These are phyloP conservation scores for Hyphodiscus sp. DNA, from an alignment of 2,329 filamentous ascomycete genomes.

Conservation along the genomic window DNA sequence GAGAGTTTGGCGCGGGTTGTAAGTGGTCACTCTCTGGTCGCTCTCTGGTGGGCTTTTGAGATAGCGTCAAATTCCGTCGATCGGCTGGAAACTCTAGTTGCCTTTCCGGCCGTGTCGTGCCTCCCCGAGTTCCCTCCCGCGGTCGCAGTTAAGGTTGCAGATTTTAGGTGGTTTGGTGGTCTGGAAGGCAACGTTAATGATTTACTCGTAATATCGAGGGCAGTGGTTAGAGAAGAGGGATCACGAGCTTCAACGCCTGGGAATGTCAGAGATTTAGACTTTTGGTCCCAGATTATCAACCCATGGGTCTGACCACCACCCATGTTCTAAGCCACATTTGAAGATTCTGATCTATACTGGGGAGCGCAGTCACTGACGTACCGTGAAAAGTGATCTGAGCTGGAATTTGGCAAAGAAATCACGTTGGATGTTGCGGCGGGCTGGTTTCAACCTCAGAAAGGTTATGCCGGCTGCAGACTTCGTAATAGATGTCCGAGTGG, in stretches of 20 bases:
- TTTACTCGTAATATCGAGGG: not conserved
- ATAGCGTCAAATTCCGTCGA: constrained; percentile 2
- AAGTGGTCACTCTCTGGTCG: not conserved
- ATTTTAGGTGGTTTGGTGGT: not conserved
- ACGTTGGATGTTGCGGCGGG: not conserved
- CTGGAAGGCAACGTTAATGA: not conserved
- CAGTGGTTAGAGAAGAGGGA: not conserved
- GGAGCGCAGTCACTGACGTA: not conserved
- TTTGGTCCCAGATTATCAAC: not conserved
- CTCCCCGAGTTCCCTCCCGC: constrained; percentile 13
- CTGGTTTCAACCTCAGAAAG: too few species aligned
- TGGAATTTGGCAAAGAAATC: not conserved
- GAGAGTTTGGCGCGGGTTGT: not conserved
- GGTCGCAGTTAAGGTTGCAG: constrained; percentile 1
- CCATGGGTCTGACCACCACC: constrained; percentile 14
- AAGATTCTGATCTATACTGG: not conserved
- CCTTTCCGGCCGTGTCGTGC: constrained; percentile 19
- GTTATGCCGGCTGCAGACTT: not conserved
- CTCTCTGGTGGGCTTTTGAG: not conserved
- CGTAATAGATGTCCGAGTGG: constrained; percentile 11
- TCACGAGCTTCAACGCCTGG: not conserved
- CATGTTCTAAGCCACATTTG: not conserved
- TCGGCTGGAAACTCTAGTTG: constrained; percentile 5
- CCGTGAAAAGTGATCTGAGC: not conserved
- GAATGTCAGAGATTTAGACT: not conserved